Percentiles rank a stretch among this genome's conserved stretches.
These are phyloP conservation scores for Cryomyces minteri DNA, from an alignment of 495 filamentous ascomycete species.

Conservation along the genomic window DNA sequence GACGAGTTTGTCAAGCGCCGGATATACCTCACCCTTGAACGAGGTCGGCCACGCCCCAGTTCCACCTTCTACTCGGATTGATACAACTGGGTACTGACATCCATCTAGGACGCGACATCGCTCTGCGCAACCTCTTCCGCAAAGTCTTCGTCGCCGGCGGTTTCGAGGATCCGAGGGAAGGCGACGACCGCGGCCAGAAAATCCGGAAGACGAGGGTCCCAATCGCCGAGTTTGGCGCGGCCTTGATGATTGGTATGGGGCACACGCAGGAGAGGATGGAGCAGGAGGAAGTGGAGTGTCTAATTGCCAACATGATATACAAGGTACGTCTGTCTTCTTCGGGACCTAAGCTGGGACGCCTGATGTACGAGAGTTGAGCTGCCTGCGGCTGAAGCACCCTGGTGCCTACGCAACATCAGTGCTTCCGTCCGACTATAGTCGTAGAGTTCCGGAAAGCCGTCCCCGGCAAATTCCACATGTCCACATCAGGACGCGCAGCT, in stretches of 20 bases:
- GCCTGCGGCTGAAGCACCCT: not conserved
- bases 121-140: conserved; percentile 71
- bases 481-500: not conserved
- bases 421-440: not conserved
- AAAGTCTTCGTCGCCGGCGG: conserved; percentile 75
- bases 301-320: conserved; percentile 89
- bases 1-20: conserved; percentile 84
- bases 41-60: too few species aligned
- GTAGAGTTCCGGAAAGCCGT: not conserved
- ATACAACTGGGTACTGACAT: too few species aligned
- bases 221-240: conserved; percentile 59
- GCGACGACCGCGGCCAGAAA: conserved; percentile 27
- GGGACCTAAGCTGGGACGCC: not conserved
- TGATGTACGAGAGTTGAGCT: too few species aligned
- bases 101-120: conserved; percentile 82
- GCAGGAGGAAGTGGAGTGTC: conserved; percentile 84
- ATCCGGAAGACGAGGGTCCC: conserved; percentile 61
- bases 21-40: conserved; percentile 85
- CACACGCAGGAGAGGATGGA: conserved; percentile 43
- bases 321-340: conserved; percentile 41
- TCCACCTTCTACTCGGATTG: too few species aligned
- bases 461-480: not conserved
- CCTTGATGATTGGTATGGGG: conserved; percentile 30
- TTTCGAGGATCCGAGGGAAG: conserved; percentile 54
- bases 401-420: not conserved